Base-by-base conservation (phyloP, 495 filamentous ascomycete genomes). In the Hyaloscypha variabilis region DNA sequence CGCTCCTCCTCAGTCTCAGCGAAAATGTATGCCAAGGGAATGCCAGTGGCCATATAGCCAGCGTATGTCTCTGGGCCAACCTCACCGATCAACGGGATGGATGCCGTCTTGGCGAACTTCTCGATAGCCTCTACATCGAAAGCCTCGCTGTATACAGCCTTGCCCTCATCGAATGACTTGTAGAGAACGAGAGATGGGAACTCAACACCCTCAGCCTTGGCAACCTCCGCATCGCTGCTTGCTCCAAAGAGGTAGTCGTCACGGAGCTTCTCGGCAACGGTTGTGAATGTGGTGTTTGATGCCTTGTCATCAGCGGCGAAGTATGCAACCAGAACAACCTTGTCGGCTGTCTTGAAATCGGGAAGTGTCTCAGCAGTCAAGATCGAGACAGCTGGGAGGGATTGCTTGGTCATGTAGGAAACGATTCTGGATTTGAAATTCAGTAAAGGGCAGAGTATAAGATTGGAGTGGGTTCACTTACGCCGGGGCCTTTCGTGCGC, bases 401-500 rank as follows among this genome's bases (percentile, higher is more conserved):
- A 90, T 82, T 99, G 96, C 85, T 99, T 99, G 75, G 90, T 90
- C 95, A 99, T 99, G 83, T 97, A 98, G 26, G 95, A 99, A 46
- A 96, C 88, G 77, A 99, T 97, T 54, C 91, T 95, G 46, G 14
- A 56, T 24, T 21, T 28, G 5, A 54, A 1, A n/a, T 62, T 83
- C 69, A 84, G 76, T 60, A 63, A 49, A 36, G 0, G 14, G 57
- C 14, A 23, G 14, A 17, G 46, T 34, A 6, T 23, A 42, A 34
- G 21, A 14, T 17, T n/a, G 1, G 6, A 29, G 39, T 25, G 31
- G 1, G 28, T 54, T 13, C 53, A 87, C 92, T 81, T 81, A 95
- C 92, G 93, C 88, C 74, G 88, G 89, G 55, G 93, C 87, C 83
- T 99, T 96, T 75, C 95, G 86, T 77, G 91, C 89, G 72, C 95